Evolutionary conservation across 768 basidiomycete species (phyloP).

Genomic region (Russula virescens): DNA sequence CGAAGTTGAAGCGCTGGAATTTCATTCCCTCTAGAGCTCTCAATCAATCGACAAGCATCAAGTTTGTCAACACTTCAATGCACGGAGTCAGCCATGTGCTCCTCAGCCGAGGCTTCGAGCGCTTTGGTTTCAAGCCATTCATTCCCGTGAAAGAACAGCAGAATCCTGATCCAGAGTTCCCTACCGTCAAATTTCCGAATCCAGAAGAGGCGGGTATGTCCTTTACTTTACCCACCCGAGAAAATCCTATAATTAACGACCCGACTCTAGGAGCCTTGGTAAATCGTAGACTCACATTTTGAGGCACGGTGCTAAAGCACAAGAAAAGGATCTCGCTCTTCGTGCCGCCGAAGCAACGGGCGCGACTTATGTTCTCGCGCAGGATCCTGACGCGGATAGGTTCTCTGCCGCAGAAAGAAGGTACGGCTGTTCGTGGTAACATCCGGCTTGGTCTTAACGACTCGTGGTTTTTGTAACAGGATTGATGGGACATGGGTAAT

Average conservation of each 20-base stretch:
- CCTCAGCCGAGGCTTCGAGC: slow-evolving; percentile 48
- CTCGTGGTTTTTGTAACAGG: slow-evolving; percentile 30
- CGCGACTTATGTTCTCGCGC: slow-evolving; percentile 68
- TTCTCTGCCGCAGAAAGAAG: slow-evolving; percentile 71
- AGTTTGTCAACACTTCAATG: slow-evolving; percentile 85
- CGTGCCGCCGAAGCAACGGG: slow-evolving; percentile 48
- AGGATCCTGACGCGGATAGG: slow-evolving; percentile 85
- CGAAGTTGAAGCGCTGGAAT: background rate
- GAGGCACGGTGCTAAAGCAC: background rate
- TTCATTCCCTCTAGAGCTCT: slow-evolving; percentile 27
- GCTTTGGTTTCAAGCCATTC: slow-evolving; percentile 54
- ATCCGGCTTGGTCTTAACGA: background rate
- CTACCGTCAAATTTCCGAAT: slow-evolving; percentile 81
- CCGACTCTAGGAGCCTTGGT: slow-evolving; percentile 26
- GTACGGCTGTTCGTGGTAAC: slow-evolving; percentile 33
- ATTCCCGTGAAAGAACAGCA: slow-evolving; percentile 61
- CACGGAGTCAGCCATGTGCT: slow-evolving; percentile 80
- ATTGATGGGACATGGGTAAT: slow-evolving; percentile 50
- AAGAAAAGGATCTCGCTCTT: slow-evolving; percentile 63
- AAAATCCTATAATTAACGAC: background rate
- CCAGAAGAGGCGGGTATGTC: slow-evolving; percentile 79
- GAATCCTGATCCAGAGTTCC: slow-evolving; percentile 76
- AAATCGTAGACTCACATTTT: background rate
- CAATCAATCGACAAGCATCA: slow-evolving; percentile 38
- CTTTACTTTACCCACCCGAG: background rate